Evolutionary conservation across 805 yeast genomes (phyloP), one percentile per base, ranked within the genome.

Genomic region (Lipomyces spencermartinsiae): DNA sequence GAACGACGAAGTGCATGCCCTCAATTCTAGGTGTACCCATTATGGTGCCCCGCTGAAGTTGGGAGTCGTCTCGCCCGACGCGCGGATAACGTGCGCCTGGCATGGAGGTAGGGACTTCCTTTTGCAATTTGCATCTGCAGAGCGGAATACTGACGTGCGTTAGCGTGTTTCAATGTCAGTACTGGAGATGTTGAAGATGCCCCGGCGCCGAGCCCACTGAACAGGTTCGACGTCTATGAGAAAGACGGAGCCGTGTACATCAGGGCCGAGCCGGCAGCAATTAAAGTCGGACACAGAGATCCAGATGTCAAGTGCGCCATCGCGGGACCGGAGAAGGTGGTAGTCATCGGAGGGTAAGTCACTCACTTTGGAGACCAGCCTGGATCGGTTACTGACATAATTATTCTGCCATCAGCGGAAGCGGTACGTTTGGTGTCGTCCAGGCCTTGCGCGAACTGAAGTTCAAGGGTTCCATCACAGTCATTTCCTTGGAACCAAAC

Each of bases 21-120:
- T 53, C 56, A 53, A 53, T 53, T 9, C 55, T 19, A 37, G n/a
- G 51, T 59, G 62, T 39, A 59, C 62, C 34, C 62, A 63, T 58
- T 63, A 63, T 33, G 62, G 66, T 58, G 66, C 66, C n/a, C 66
- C 66, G 19, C 54, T 63, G 49, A 57, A 33, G 58, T 57, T 57
- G 34, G 66, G 66, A 22, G 64, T 39, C 19, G 46, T 63, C 22
- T 46, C 56, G 35, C 46, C 56, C 19, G 43, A 58, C 53, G 66
- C 62, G 31, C 37, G 25, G 12, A 43, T 63, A 25, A 35, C 56
- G 33, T 53, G 56, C 31, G 33, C 56, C 0, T 53, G 56, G 56
- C 56, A 53, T 53, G 56, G 56, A 53, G 56, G 56, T 53, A 53
- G 56, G 33, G 55, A 51, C 55, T 25, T 53, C 22, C 7, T 22